phyloP scores from a whole-genome alignment of 2,329 filamentous ascomycete genomes.

The Didymella arachidicola region DNA sequence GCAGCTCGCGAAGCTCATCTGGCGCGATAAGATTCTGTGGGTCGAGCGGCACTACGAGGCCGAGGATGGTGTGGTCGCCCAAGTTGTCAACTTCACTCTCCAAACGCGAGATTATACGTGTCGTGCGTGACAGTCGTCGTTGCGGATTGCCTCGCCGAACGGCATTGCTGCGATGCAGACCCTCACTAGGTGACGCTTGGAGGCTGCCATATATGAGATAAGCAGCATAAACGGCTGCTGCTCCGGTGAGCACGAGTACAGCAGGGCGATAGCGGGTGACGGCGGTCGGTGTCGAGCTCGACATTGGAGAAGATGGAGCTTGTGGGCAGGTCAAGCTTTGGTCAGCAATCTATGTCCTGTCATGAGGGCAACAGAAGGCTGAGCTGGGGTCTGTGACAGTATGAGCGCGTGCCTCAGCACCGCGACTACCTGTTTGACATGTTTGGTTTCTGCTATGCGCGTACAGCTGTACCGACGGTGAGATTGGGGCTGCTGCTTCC shows the following conservation, averaged over 20 bases:
- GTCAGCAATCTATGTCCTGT: slow-evolving; percentile 7
- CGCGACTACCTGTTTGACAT: slow-evolving; percentile 26
- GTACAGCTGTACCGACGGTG: not conserved
- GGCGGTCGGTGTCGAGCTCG: slow-evolving; percentile 43
- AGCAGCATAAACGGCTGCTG: slow-evolving; percentile 64
- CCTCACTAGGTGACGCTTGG: slow-evolving; percentile 38
- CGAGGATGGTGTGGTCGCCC: slow-evolving; percentile 40
- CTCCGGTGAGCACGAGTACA: slow-evolving; percentile 64
- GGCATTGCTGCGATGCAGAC: slow-evolving; percentile 72
- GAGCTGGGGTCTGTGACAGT: slow-evolving; percentile 5
- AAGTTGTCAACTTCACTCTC: slow-evolving; percentile 33
- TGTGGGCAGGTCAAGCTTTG: slow-evolving; percentile 1
- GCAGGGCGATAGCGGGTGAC: slow-evolving; percentile 54
- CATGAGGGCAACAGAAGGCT: not conserved
- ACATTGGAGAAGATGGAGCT: slow-evolving; percentile 33
- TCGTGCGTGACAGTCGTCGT: slow-evolving; percentile 34
- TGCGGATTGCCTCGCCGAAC: slow-evolving; percentile 61
- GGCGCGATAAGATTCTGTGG: slow-evolving; percentile 31
- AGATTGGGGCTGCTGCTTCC: not conserved
- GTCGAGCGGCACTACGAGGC: slow-evolving; percentile 33
- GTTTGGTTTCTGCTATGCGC: slow-evolving; percentile 2
- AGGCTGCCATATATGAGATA: slow-evolving; percentile 65
- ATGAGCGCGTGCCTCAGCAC: slow-evolving; percentile 20
- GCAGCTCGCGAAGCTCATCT: slow-evolving; percentile 34
- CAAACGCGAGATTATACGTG: slow-evolving; percentile 27